Evolutionary conservation across 352 stramenopile species (phyloP), one percentile per base, ranked within the genome.

Genomic region (Phytopythium oedochilum): DNA sequence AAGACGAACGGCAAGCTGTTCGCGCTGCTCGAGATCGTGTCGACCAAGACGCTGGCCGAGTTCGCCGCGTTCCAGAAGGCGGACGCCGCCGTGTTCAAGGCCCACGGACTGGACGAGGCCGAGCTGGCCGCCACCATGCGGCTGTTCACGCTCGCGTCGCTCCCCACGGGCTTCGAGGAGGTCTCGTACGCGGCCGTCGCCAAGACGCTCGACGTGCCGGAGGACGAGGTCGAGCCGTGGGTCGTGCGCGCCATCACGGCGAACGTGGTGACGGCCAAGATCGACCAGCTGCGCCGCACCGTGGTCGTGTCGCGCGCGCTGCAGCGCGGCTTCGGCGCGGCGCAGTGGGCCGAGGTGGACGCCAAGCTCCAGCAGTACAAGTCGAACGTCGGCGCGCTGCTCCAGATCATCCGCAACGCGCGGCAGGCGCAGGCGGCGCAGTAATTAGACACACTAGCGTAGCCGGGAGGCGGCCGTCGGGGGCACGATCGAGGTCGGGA

Each of bases 231-330:
- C 22, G 94, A 98, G 74, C 86, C 90, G 62, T 98, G 92, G 92
- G 87, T 98, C 47, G 96, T 98, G 61, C 83, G 83, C 47, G 92
- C 89, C 52, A 97, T 98, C 62, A 97, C 86, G 39, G 80, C 79
- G 31, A 90, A 90, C 32, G 63, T 98, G 22, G 75, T 98, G 58
- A 83, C 71, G 29, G 94, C 94, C 57, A 98, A 98, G 71, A 97
- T 98, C 67, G 92, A 98, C 71, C 94, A 98, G 66, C 72, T 98
- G 53, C 75, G 82, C 51, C 77, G 92, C 59, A 94, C 89, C 20
- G 87, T 98, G 29, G 87, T 97, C 61, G 80, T 95, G 48, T 88
- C 78, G 43, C 80, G 76, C 55, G 73, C 71, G 47, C 66, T 92
- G 49, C 71, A 88, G 66, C 81, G 83, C 40, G 70, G 80, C 35